phyloP scores from a whole-genome alignment of 768 basidiomycete species.

The Cystofilobasidium ferigula region DNA sequence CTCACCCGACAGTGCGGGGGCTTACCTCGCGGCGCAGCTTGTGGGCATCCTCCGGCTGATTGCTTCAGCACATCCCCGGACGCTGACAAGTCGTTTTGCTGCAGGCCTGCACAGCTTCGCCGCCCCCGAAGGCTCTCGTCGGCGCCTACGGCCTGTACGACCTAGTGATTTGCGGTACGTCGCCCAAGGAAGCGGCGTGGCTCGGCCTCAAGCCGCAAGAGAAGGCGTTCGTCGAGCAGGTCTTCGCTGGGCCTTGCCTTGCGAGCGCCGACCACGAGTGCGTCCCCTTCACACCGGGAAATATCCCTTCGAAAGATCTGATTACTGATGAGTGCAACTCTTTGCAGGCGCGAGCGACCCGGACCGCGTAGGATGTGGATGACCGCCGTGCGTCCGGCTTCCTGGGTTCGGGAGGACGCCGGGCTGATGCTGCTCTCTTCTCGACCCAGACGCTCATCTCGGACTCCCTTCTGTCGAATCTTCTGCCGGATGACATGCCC shows the following conservation, averaged over 20 bases:
- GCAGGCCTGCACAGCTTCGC: not conserved
- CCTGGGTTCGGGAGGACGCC: not conserved
- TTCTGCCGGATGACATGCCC: constrained; percentile 1
- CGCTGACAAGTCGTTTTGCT: not conserved
- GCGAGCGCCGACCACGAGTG: constrained; percentile 2
- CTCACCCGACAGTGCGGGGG: constrained; percentile 6
- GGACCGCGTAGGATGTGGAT: not conserved
- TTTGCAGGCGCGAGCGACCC: not conserved
- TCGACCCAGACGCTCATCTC: not conserved
- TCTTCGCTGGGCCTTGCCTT: not conserved
- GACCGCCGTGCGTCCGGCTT: not conserved
- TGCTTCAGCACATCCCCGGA: no score
- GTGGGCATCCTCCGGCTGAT: constrained; percentile 3
- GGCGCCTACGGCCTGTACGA: constrained; percentile 1
- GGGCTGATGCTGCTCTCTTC: not conserved
- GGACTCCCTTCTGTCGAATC: not conserved
- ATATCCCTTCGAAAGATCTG: not conserved
- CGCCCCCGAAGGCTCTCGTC: not conserved
- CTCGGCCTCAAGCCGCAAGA: not conserved
- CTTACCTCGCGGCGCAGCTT: not conserved
- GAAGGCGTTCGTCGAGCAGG: not conserved
- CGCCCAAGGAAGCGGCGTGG: not conserved
- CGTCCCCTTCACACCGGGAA: no score
- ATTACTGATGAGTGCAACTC: not conserved
- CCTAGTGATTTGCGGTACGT: not conserved